Percentiles rank a stretch among this genome's conserved stretches.
These are phyloP conservation scores for Populus nigra DNA, from an alignment of 345 rosid genomes.

Conservation along the genomic window DNA sequence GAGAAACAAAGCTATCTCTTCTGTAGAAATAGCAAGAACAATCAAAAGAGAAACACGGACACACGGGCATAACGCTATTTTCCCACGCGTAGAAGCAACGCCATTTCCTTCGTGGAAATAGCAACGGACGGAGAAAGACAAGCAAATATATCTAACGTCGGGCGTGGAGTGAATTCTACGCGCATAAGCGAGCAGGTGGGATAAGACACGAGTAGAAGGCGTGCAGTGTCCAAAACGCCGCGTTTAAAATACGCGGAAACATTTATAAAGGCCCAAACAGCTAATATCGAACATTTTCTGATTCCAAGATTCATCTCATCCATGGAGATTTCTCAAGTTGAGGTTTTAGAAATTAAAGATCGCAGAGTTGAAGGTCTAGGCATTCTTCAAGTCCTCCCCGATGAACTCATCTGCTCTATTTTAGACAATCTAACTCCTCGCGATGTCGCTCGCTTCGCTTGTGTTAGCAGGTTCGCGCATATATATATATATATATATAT, in stretches of 20 bases:
- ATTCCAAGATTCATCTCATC: neutral
- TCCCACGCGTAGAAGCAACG: no score
- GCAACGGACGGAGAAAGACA: neutral
- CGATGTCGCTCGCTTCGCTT: conserved; percentile 70
- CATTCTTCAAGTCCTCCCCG: conserved; percentile 58
- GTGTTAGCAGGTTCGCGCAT: conserved; percentile 79
- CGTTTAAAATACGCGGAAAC: neutral
- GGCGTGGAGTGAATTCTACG: neutral
- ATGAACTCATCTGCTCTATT: conserved; percentile 62
- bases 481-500: neutral
- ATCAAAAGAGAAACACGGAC: no score
- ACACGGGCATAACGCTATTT: no score
- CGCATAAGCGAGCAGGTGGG: neutral
- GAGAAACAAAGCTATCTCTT: no score
- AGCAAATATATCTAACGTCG: neutral
- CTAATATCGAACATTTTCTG: neutral
- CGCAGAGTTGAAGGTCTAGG: conserved; percentile 76
- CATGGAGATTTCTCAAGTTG: conserved; percentile 38
- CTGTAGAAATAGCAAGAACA: no score
- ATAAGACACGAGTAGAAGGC: neutral
- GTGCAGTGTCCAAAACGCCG: neutral
- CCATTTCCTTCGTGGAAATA: neutral
- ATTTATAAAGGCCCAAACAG: neutral
- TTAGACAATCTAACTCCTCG: conserved; percentile 62
- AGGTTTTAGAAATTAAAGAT: conserved; percentile 38